Evolutionary conservation across 352 stramenopile species (phyloP), one percentile per base, ranked within the genome.

Genomic region (Phytopythium litorale): DNA sequence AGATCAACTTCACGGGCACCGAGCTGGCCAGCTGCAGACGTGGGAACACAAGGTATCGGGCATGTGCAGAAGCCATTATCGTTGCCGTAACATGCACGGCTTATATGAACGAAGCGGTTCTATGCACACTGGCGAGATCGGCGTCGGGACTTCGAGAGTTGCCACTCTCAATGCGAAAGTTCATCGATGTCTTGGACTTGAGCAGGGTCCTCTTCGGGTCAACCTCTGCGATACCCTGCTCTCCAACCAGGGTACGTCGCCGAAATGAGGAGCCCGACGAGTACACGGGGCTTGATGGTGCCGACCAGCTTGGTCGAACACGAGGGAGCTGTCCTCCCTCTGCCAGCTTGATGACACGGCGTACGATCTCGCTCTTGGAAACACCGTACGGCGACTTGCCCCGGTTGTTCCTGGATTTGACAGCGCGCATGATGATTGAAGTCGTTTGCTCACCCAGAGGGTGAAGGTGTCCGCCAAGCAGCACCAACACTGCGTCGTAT

Each of bases 401-500:
- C 19, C 78, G 75, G 58, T 76, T 28, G 46, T 89, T 89, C 63
- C 75, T 79, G 4, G 64, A 64, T 16, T 70, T 65, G 53, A 83
- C 68, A n/a, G 66, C 58, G 53, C 54, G 64, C 8, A 84, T 54
- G 25, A 79, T 78, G 4, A 54, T 32, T 16, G 77, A 72, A 7
- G 68, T 63, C 2, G 61, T 49, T 2, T 67, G 45, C 38, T 72
- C 72, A 21, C 78, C 67, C 45, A 66, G 63, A 15, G 67, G 61
- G 15, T 65, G 57, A n/a, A 67, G 58, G 54, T 87, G 64, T 5
- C 70, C 72, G 3, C 73, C 78, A 19, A 91, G 52, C 6, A 91
- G 65, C 0, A 74, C 74, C 32, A 82, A 58, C 1, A 87, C 68
- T 15, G 75, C 74, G n/a, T 88, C 78, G 42, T 85, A 83, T 16